phyloP scores from a whole-genome alignment of 768 basidiomycete species.

The Strobilomyces dryophilus region DNA sequence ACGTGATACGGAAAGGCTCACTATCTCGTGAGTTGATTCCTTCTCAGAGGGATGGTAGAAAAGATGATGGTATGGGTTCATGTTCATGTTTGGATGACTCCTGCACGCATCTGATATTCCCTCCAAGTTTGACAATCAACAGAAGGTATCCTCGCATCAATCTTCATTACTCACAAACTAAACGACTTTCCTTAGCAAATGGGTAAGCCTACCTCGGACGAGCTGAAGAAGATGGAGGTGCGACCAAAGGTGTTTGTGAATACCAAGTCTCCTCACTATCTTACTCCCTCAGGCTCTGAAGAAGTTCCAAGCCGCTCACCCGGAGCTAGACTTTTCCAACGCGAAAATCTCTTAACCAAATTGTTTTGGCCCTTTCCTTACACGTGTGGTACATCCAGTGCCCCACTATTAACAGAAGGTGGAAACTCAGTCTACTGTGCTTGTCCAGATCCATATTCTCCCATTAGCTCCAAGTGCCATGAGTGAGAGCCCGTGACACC shows the following conservation, averaged over 20 bases:
- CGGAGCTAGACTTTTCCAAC: constrained; percentile 92
- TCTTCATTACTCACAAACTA: neutral
- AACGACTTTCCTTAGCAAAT: constrained; percentile 58
- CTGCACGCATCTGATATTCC: constrained; percentile 6
- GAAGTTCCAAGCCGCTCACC: constrained; percentile 87
- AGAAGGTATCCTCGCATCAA: constrained; percentile 30
- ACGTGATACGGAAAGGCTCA: constrained; percentile 10
- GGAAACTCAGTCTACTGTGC: constrained; percentile 11
- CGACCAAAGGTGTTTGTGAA: constrained; percentile 7
- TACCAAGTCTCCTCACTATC: neutral
- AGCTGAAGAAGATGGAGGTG: constrained; percentile 89
- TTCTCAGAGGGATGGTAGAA: constrained; percentile 88
- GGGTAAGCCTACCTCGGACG: constrained; percentile 94
- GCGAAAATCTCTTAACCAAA: constrained; percentile 72
- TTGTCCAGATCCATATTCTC: constrained; percentile 25
- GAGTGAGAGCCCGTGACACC: constrained; percentile 36
- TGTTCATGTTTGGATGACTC: neutral
- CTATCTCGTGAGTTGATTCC: constrained; percentile 7
- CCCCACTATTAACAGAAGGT: neutral
- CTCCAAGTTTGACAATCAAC: constrained; percentile 43
- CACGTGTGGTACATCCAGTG: neutral
- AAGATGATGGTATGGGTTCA: constrained; percentile 93
- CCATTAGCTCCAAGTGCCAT: constrained; percentile 19
- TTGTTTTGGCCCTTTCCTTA: neutral
- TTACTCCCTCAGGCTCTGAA: constrained; percentile 56